Base-by-base conservation (phyloP, 148 eudicot genomes). In the Rheum nobile region DNA sequence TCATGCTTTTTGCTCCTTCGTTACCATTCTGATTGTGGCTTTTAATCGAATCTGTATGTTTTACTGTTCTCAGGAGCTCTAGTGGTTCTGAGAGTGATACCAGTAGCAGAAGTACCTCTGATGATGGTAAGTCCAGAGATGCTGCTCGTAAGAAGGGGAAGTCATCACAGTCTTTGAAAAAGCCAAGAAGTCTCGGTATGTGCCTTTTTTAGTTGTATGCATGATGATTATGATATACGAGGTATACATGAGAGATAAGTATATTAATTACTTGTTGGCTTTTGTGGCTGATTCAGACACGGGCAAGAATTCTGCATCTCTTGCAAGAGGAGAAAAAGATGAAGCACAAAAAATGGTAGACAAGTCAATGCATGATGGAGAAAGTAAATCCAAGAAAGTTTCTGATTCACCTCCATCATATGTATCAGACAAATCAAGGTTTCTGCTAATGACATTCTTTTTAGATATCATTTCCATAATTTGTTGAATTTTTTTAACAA, bases 351-450 rank as follows among this genome's bases (percentile, higher is more conserved):
- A 80, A 80, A 73, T 39, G 82, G 59, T 67, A 75, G 71, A 42
- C 54, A 75, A 48, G 82, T 75, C 71, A 83, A 86, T 84, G 89
- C 81, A 38, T 55, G 80, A 72, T 37, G 79, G 32, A 72, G 84
- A 81, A 71, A 29, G 42, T 44, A 78, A 83, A 77, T 59, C 80
- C 59, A 75, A 77, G 72, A 79, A 77, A 78, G 69, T 80, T 76
- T 44, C 73, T 50, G 72, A 74, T 63, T 71, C 63, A 14, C 48
- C 73, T 74, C 72, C 75, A 48, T 81, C 76, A 61, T 81, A 78
- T 77, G 73, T 48, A 69, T 74, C 76, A 35, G 81, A 74, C 69
- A 88, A 77, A 81, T 76, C 92, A 77, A 91, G 98, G 98, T 94
- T 73, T 70, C 46, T 59, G 54, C 39, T 28, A 8, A 26, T 80